phyloP scores from a whole-genome alignment of 1,284 basidiomycete species.

The Apiotrichum gracile region DNA sequence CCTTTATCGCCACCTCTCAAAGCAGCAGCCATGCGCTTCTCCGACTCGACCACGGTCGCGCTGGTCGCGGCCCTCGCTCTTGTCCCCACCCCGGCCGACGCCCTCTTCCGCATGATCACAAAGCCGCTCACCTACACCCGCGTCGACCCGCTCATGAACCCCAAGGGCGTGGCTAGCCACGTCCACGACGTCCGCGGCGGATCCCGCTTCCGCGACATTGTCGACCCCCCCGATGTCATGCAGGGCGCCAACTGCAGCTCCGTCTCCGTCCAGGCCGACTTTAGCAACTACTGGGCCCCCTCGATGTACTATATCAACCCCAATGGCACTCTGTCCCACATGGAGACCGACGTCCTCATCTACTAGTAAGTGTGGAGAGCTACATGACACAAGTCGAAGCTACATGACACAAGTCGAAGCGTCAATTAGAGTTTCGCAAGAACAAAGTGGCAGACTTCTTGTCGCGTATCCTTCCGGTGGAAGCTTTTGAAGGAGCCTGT shows the following conservation, averaged over 20 bases:
- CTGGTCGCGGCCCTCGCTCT: background rate
- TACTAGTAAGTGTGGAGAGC: too few species aligned
- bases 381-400: too few species aligned
- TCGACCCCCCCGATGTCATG: constrained; percentile 16
- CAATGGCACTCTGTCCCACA: constrained; percentile 10
- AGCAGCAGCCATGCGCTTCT: too few species aligned
- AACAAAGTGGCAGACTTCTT: too few species aligned
- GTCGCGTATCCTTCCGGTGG: too few species aligned
- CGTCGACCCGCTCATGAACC: constrained; percentile 48
- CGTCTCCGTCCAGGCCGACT: constrained; percentile 31
- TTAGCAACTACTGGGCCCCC: constrained; percentile 39
- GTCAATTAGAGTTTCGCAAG: too few species aligned
- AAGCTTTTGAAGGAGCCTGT: too few species aligned
- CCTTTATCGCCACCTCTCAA: too few species aligned
- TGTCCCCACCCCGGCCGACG: background rate
- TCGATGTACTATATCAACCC: constrained; percentile 14
- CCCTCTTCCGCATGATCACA: background rate
- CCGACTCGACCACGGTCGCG: background rate
- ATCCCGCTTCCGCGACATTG: constrained; percentile 2
- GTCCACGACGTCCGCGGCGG: constrained; percentile 41
- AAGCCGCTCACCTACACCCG: constrained; percentile 14
- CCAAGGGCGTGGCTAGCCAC: constrained; percentile 38
- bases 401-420: too few species aligned
- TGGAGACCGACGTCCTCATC: constrained; percentile 24
- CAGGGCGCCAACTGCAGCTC: constrained; percentile 24